Evolutionary conservation across 2,329 filamentous ascomycete genomes (phyloP).

Genomic region (Aspergillus tanneri): DNA sequence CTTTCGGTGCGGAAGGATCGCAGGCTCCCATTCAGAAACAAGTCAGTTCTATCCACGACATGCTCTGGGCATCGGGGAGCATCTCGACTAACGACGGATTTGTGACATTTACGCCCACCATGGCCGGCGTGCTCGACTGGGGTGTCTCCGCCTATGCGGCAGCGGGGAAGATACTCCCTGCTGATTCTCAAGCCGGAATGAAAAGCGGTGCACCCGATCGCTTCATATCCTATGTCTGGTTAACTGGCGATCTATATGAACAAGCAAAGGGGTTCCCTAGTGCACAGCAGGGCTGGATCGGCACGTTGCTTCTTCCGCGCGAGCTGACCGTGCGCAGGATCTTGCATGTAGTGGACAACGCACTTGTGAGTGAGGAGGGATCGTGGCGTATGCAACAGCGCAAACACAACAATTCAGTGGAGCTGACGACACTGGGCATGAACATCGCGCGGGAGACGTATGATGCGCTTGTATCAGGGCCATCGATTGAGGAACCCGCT

Average conservation of each 20-base stretch:
- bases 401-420: not conserved
- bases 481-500: constrained; percentile 1
- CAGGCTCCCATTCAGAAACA: constrained; percentile 9
- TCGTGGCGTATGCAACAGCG: constrained; percentile 12
- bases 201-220: constrained; percentile 19
- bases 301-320: constrained; percentile 16
- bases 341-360: constrained; percentile 17
- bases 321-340: constrained; percentile 14
- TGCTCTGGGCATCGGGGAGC: constrained; percentile 19
- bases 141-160: constrained; percentile 18
- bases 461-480: constrained; percentile 6
- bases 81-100: constrained; percentile 7
- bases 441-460: constrained; percentile 19
- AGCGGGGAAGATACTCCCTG: constrained; percentile 20
- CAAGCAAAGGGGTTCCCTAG: constrained; percentile 14
- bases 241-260: constrained; percentile 18
- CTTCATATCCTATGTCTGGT: constrained; percentile 19
- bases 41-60: constrained; percentile 19
- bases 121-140: constrained; percentile 24
- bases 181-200: constrained; percentile 13
- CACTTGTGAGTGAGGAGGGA: constrained; percentile 6
- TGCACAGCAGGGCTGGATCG: constrained; percentile 18
- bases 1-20: constrained; percentile 20
- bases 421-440: constrained; percentile 19
- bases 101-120: constrained; percentile 16